Conservation (phyloP, 2,329 filamentous ascomycete species). For the Emmonsia crescens region DNA sequence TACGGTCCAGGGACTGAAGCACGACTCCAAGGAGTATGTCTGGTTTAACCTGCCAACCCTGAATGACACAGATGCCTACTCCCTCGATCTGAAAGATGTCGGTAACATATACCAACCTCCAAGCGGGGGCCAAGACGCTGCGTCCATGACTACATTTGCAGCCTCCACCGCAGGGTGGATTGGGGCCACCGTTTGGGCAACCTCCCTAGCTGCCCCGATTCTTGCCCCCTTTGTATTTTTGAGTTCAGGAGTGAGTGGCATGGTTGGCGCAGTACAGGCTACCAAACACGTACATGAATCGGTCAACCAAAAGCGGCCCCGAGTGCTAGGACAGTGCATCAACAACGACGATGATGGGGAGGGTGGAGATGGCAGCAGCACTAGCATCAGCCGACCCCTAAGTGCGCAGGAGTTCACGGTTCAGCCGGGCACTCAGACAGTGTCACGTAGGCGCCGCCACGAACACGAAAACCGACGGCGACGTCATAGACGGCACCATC, state of each 20-base stretch:
- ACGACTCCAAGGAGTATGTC: background rate
- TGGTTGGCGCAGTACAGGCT: background rate
- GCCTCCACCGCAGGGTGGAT: background rate
- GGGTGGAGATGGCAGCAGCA: background rate
- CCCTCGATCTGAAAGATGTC: background rate
- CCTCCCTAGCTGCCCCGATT: background rate
- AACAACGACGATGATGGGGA: background rate
- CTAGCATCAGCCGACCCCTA: background rate
- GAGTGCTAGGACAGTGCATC: background rate
- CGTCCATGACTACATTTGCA: background rate
- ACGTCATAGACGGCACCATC: background rate
- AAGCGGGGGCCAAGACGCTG: background rate
- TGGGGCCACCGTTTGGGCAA: background rate
- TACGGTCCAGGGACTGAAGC: background rate
- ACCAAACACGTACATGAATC: background rate
- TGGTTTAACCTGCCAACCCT: background rate
- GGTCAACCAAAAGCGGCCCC: background rate
- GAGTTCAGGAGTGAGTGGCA: background rate
- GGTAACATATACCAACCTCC: background rate
- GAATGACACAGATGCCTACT: background rate
- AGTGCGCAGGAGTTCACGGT: background rate
- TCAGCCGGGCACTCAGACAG: background rate
- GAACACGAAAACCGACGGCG: background rate
- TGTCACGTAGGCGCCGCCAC: background rate
- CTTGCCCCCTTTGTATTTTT: background rate